Base-by-base conservation (phyloP, 108 stramenopile species). In the Tribonema minus region DNA sequence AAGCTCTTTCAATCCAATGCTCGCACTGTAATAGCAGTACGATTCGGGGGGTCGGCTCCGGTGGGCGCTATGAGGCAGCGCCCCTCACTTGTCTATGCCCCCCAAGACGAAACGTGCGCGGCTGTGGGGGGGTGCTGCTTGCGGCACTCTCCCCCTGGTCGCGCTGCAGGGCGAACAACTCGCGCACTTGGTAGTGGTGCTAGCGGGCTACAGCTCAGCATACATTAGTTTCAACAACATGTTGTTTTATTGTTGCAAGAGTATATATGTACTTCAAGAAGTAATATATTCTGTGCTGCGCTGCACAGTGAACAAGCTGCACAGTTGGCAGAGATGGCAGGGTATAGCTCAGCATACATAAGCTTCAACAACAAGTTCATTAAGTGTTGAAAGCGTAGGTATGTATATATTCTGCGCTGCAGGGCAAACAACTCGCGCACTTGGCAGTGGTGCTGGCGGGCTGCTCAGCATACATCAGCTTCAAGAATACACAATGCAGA, bases 101-200 rank as follows among this genome's bases (percentile, higher is more conserved):
- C 20, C 46, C 46, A 15, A 54, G 46, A 54, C 20, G 20, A 20
- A 54, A 54, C 9, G 20, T 20, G 20, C 46, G 46, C 20, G 20
- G 46, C 46, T 54, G 46, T 9, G 9, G 20, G 46, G 15, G 20
- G 46, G 9, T 54, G 20, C 15, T 54, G 46, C 20, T 54, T 54
- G 46, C n/a, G n/a, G n/a, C n/a, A n/a, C n/a, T n/a, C n/a, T n/a
- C n/a, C n/a, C n/a, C n/a, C n/a, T n/a, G n/a, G n/a, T n/a, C n/a
- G n/a, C n/a, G n/a, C n/a, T n/a, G n/a, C n/a, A 37, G 64, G 39
- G 68, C 76, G 76, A 77, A 77, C 76, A 77, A 77, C 76, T 77
- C 76, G 30, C 26, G 67, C 65, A 67, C 67, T 63, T 68, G 76
- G 58, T 28, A 68, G 67, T 68, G 76, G 67, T 65, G 76, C 41